These are phyloP conservation scores for Monilinia polystroma DNA, from an alignment of 2,329 filamentous ascomycete genomes.

Conservation along the genomic window DNA sequence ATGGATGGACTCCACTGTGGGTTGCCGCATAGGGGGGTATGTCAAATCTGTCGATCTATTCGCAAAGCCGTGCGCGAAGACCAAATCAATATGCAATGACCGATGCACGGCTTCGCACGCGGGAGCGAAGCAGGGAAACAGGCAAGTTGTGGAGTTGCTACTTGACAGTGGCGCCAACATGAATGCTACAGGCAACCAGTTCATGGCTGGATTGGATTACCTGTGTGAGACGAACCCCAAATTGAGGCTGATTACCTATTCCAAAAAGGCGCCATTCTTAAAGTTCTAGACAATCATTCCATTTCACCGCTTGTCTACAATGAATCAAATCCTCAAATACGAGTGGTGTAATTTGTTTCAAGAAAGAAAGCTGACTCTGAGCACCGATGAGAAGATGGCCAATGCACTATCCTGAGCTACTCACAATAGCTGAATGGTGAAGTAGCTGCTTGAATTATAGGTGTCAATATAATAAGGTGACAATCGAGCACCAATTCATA, in stretches of 20 bases:
- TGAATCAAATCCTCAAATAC: constrained; percentile 17
- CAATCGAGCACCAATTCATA: constrained; percentile 21
- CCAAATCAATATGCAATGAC: constrained; percentile 22
- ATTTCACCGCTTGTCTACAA: constrained; percentile 21
- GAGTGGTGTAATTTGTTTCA: constrained; percentile 18
- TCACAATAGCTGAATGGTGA: constrained; percentile 13
- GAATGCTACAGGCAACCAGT: constrained; percentile 20
- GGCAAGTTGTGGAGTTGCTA: constrained; percentile 21
- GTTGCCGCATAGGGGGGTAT: constrained; percentile 24
- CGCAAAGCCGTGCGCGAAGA: constrained; percentile 20
- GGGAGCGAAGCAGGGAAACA: constrained; percentile 23
- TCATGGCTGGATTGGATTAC: constrained; percentile 23
- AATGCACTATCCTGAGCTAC: constrained; percentile 10
- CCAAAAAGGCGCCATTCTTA: constrained; percentile 20
- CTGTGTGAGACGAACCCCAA: constrained; percentile 18
- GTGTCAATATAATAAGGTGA: constrained; percentile 14
- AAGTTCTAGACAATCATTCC: constrained; percentile 18
- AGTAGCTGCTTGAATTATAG: constrained; percentile 13
- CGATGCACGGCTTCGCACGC: constrained; percentile 24
- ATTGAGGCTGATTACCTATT: constrained; percentile 17
- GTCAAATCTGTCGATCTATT: constrained; percentile 23
- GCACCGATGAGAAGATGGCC: background rate
- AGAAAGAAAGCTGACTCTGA: constrained; percentile 6
- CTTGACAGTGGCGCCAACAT: constrained; percentile 20
- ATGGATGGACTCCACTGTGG: constrained; percentile 19